phyloP scores from a whole-genome alignment of 1,139 yeast species.

The Candida dubliniensis region DNA sequence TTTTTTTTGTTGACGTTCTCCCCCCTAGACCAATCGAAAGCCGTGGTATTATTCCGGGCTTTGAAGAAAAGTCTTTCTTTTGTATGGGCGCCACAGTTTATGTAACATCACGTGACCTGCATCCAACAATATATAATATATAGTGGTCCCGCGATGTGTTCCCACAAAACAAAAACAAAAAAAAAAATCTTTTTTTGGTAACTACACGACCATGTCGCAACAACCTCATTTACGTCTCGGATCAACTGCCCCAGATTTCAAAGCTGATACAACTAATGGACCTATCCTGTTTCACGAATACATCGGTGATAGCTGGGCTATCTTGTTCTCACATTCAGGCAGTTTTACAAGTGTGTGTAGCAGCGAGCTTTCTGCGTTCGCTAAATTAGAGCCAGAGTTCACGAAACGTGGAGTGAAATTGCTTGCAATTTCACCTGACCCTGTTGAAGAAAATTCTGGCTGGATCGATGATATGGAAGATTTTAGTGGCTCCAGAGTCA shows the following conservation, averaged over 20 bases:
- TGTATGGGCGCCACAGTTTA: too few relatives aligned
- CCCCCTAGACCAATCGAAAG: too few relatives aligned
- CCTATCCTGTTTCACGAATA: conserved; percentile 74
- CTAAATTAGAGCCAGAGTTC: conserved; percentile 80
- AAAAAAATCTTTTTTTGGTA: neutral
- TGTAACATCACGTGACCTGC: too few relatives aligned
- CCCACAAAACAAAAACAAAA: too few relatives aligned
- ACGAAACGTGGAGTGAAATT: conserved; percentile 73
- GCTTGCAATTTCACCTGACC: conserved; percentile 78
- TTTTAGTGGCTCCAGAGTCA: conserved; percentile 62
- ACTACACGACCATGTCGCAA: conserved; percentile 6
- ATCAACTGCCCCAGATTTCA: conserved; percentile 77
- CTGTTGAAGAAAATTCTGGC: conserved; percentile 64
- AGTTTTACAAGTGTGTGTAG: conserved; percentile 91
- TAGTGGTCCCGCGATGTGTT: too few relatives aligned
- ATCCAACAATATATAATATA: too few relatives aligned
- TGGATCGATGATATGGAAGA: conserved; percentile 88
- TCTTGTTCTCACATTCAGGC: conserved; percentile 83
- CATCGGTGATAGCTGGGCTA: conserved; percentile 74
- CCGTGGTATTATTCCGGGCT: too few relatives aligned
- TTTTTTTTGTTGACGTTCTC: too few relatives aligned
- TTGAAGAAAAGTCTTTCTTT: too few relatives aligned
- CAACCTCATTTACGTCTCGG: conserved; percentile 46
- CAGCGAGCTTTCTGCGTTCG: conserved; percentile 86
- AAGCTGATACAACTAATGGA: conserved; percentile 72